Conservation (phyloP, 495 filamentous ascomycete species). For the Xanthoparmelia taractica region DNA sequence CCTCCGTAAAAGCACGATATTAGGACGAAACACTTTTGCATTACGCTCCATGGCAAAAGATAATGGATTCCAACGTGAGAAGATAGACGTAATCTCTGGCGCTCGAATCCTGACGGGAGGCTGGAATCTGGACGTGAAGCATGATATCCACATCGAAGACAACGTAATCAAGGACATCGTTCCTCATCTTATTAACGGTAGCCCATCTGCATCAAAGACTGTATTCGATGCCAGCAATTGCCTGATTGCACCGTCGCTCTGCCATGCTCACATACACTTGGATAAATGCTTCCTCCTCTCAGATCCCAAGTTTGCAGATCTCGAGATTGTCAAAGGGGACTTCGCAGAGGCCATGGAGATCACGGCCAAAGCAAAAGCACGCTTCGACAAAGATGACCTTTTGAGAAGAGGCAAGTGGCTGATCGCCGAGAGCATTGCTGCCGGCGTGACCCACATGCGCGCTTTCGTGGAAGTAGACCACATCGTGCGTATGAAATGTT, state of each 20-base stretch:
- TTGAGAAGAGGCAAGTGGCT: constrained; percentile 55
- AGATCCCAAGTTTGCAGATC: constrained; percentile 48
- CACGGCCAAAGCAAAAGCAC: constrained; percentile 53
- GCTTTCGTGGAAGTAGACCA: constrained; percentile 70
- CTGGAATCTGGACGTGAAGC: background rate
- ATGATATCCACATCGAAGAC: constrained; percentile 10
- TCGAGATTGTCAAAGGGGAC: constrained; percentile 50
- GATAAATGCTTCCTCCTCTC: constrained; percentile 66
- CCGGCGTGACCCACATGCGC: constrained; percentile 64
- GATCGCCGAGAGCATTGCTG: constrained; percentile 55
- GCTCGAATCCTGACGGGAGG: background rate
- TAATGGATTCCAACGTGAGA: background rate
- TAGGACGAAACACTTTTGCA: background rate
- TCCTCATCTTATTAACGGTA: background rate
- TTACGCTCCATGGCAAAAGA: background rate
- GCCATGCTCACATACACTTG: constrained; percentile 69
- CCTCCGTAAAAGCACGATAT: background rate
- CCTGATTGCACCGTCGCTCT: constrained; percentile 52
- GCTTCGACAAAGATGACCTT: constrained; percentile 54
- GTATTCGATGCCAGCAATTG: constrained; percentile 21
- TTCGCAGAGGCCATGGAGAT: constrained; percentile 60
- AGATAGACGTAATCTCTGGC: constrained; percentile 5
- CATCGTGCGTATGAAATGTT: constrained; percentile 49
- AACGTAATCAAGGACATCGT: constrained; percentile 1
- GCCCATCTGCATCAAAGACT: background rate